Evolutionary conservation across 805 yeast genomes (phyloP).

Genomic region (Dipodascus albidus): DNA sequence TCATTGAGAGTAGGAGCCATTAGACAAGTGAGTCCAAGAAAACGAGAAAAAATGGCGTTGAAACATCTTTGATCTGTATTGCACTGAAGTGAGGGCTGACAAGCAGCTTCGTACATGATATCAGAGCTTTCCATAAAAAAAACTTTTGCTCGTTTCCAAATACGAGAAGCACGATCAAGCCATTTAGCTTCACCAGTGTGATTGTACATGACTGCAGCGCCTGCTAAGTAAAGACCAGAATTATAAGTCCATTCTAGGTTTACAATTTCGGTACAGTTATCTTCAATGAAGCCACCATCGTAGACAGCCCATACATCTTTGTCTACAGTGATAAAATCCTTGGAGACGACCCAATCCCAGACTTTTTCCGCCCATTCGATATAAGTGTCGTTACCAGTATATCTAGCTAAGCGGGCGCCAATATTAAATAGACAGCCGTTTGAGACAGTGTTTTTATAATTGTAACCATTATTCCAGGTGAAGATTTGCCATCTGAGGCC

Average conservation of each 20-base stretch:
- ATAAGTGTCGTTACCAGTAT: constrained; percentile 59
- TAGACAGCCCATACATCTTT: constrained; percentile 33
- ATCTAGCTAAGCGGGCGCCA: constrained; percentile 76
- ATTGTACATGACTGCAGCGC: constrained; percentile 58
- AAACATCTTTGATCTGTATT: constrained; percentile 67
- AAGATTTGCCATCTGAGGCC: constrained; percentile 91
- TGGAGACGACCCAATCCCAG: constrained; percentile 60
- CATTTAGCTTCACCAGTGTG: constrained; percentile 47
- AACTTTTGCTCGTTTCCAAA: constrained; percentile 35
- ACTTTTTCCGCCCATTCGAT: constrained; percentile 60
- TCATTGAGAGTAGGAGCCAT: constrained; percentile 45
- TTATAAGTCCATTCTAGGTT: constrained; percentile 64
- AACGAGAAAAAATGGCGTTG: constrained; percentile 58
- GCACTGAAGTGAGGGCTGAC: constrained; percentile 46
- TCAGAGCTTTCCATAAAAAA: constrained; percentile 36
- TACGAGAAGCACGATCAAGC: constrained; percentile 40
- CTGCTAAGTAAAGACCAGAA: constrained; percentile 57
- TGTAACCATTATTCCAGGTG: constrained; percentile 78
- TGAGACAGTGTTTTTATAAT: constrained; percentile 80
- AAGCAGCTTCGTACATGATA: constrained; percentile 61
- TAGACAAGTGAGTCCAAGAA: constrained; percentile 50
- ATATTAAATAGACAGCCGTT: constrained; percentile 73
- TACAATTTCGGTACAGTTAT: constrained; percentile 39
- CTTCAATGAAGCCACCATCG: constrained; percentile 53
- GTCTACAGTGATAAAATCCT: constrained; percentile 29